These are phyloP conservation scores for Moesziomyces aphidis DNA, from an alignment of 1,284 basidiomycete species.

Conservation along the genomic window DNA sequence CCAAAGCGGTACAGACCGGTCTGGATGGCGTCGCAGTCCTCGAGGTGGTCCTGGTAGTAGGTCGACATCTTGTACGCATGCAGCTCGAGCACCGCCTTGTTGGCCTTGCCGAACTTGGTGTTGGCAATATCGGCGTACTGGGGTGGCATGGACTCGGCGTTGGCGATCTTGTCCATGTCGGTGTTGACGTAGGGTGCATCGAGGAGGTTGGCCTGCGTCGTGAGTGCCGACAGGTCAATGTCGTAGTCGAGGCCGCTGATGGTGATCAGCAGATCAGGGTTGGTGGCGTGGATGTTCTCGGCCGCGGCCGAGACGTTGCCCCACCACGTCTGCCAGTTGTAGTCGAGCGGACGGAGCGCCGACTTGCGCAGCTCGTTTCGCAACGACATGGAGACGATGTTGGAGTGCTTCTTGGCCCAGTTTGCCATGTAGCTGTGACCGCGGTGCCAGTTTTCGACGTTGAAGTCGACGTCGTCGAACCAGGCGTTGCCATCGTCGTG, in stretches of 20 bases:
- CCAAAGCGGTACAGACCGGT: conserved; percentile 35
- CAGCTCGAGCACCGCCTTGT: conserved; percentile 46
- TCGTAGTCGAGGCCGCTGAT: conserved; percentile 45
- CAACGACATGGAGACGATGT: conserved; percentile 45
- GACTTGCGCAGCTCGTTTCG: conserved; percentile 45
- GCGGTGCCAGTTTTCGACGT: conserved; percentile 34
- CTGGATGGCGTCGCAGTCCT: conserved; percentile 31
- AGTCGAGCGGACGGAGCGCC: conserved; percentile 16
- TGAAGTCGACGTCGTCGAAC: conserved; percentile 37
- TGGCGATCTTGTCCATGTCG: conserved; percentile 25
- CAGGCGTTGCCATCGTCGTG: conserved; percentile 46
- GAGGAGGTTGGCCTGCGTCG: conserved; percentile 23
- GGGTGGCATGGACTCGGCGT: conserved; percentile 16
- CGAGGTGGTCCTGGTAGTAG: conserved; percentile 30
- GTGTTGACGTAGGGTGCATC: conserved; percentile 26
- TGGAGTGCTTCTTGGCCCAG: conserved; percentile 43
- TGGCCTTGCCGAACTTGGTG: conserved; percentile 34
- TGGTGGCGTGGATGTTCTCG: conserved; percentile 41
- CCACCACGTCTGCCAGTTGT: conserved; percentile 47
- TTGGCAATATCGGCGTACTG: conserved; percentile 24
- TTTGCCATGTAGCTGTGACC: conserved; percentile 47
- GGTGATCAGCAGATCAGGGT: conserved; percentile 46
- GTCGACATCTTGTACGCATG: conserved; percentile 39
- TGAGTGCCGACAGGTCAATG: conserved; percentile 39
- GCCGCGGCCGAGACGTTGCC: conserved; percentile 38